These are phyloP conservation scores for Aspergillus puulaauensis DNA, from an alignment of 2,329 filamentous ascomycete species.

Conservation along the genomic window DNA sequence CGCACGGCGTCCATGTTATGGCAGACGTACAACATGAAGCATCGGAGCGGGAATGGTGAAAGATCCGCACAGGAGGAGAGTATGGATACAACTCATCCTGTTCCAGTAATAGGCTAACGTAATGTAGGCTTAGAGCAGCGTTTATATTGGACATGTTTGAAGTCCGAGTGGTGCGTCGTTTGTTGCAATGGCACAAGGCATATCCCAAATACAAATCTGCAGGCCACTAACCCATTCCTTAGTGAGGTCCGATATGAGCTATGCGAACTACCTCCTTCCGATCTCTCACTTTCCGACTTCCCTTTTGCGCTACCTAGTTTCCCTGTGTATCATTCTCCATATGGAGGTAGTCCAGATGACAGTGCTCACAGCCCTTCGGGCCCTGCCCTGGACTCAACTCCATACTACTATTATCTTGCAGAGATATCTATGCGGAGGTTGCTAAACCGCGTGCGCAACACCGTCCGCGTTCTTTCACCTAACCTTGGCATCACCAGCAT, in stretches of 20 bases:
- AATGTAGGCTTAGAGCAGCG: slow-evolving; percentile 23
- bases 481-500: slow-evolving; percentile 17
- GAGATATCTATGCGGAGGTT: slow-evolving; percentile 28
- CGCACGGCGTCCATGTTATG: slow-evolving; percentile 26
- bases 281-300: slow-evolving; percentile 25
- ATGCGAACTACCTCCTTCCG: slow-evolving; percentile 23
- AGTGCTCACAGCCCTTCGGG: slow-evolving; percentile 12
- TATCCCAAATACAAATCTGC: no score
- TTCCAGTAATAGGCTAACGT: neutral
- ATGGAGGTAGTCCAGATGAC: slow-evolving; percentile 14
- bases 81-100: slow-evolving; percentile 3
- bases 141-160: slow-evolving; percentile 27
- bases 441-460: slow-evolving; percentile 33
- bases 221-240: neutral
- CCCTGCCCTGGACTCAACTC: slow-evolving; percentile 19
- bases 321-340: slow-evolving; percentile 14
- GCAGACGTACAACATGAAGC: slow-evolving; percentile 26
- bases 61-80: slow-evolving; percentile 25
- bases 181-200: no score
- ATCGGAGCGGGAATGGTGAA: slow-evolving; percentile 19
- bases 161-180: slow-evolving; percentile 22
- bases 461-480: slow-evolving; percentile 21
- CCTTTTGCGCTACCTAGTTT: slow-evolving; percentile 25
- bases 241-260: slow-evolving; percentile 28
- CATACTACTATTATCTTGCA: slow-evolving; percentile 27